Evolutionary conservation across 2,329 filamentous ascomycete species (phyloP), one percentile per base, ranked within the genome.

Genomic region (Monilinia fructicola): DNA sequence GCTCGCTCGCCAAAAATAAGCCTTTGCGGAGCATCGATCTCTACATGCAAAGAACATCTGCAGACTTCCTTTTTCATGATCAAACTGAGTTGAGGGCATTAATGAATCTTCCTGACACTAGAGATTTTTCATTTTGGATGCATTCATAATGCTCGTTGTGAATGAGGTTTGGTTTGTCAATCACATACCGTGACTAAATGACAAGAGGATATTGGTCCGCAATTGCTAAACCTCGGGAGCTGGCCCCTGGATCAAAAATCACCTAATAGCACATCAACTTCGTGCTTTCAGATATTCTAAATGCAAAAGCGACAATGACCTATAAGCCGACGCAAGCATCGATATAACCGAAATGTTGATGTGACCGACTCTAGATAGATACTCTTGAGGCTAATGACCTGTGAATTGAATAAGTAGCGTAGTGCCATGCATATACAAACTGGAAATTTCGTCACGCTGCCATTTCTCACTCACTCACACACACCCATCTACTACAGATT

Each of bases 181-280:
- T 38, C 2, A 18, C 26, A 44, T 46, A 23, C 28, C 21, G 2
- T 38, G 7, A 35, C 21, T 23, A 31, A 35, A 35, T 6, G 2
- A 12, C 28, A 38, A 10, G 21, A 23, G 18, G 40, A 42, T 11
- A 5, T 11, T 23, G 16, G 18, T 23, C 31, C 31, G 54, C 4
- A n/a, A 31, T 58, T 18, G 44, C 54, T 58, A 52, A 58, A 50
- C 44, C 18, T 35, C n/a, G 44, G n/a, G 46, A 23, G 23, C 23
- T 50, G 11, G 11, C 9, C n/a, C n/a, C 23, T 16, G 4, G 16
- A 2, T 42, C 14, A 42, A 42, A 16, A 12, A 23, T 10, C n/a
- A 12, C 46, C 46, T 23, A 50, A 14, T n/a, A 50, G 21, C 11
- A 46, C 44, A n/a, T 50, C 9, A n/a, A 50, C n/a, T 50, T 50